These are phyloP conservation scores for Gastrolobium villosum DNA, from an alignment of 306 rosid genomes.

Conservation along the genomic window DNA sequence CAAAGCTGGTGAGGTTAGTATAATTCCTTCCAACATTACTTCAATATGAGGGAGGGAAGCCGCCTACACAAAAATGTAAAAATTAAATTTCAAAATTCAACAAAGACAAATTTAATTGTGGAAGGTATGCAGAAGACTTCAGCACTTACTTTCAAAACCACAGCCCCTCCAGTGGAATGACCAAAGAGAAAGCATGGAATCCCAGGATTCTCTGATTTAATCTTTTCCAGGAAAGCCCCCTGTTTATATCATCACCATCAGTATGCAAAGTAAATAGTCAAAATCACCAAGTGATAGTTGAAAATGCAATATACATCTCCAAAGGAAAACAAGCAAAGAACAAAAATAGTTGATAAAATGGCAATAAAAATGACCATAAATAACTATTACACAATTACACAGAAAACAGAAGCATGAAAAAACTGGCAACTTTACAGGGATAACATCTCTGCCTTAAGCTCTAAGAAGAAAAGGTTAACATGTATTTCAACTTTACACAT, in stretches of 20 bases:
- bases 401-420: neutral
- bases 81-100: neutral
- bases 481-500: neutral
- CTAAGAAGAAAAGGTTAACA: constrained; percentile 2
- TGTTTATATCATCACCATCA: constrained; percentile 47
- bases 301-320: constrained; percentile 1
- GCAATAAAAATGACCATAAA: constrained; percentile 9
- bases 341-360: neutral
- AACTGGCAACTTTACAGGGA: neutral
- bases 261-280: constrained; percentile 1
- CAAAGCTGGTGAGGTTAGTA: constrained; percentile 95
- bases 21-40: constrained; percentile 82
- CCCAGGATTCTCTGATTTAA: constrained; percentile 87
- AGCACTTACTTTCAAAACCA: constrained; percentile 81
- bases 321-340: constrained; percentile 19
- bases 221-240: constrained; percentile 92
- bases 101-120: constrained; percentile 8
- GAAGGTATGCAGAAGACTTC: constrained; percentile 21
- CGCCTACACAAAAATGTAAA: constrained; percentile 62
- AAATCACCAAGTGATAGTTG: constrained; percentile 29
- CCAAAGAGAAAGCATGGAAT: constrained; percentile 97
- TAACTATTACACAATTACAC: neutral
- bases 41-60: constrained; percentile 68
- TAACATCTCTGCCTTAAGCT: neutral
- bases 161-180: constrained; percentile 99